Base-by-base conservation (phyloP, 148 eudicot species). In the Dysphania ambrosioides region DNA sequence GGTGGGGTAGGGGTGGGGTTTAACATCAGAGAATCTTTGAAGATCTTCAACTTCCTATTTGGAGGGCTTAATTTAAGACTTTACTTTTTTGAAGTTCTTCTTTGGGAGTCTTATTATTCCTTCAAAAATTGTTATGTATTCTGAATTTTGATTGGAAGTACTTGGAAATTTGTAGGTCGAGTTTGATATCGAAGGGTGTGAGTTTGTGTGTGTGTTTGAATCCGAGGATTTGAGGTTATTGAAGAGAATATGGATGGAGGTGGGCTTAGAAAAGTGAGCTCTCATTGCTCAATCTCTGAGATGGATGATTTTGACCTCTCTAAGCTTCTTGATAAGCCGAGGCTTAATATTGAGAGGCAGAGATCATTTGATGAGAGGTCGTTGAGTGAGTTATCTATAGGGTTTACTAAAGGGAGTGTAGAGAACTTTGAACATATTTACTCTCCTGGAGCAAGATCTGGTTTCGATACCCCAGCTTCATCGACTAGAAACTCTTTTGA, bases 351-450 rank as follows among this genome's bases (percentile, higher is more conserved):
- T 24, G 97, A 95, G 81, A 86, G 98, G 84, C 82, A 95, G 84
- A 87, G 97, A 77, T 95, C 98, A 0, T 95, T 88, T 47, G 98
- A 95, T 66, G 98, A 94, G 88, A 92, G 98, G 79, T 95, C 98
- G 1, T 81, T 95, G 11, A 92, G 98, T 70, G 98, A 95, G 88
- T 67, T 95, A 64, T 92, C 98, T 0, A 76, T 92, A 80, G 94
- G 94, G 26, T 75, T 91, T 71, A 47, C 83, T 47, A 88, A 89
- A 81, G 96, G 82, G 60, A 80, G 75, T 68, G 84, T 89, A n/a
- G 97, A 95, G 38, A 81, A 86, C 74, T 88, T 83, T 61, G 98
- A 95, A 27, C 75, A 73, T 34, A 44, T 90, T 9, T 86, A 95
- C 81, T 95, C 98, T 12, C 98, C 98, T 38, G 94, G 88, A 66